Evolutionary conservation across 2,329 filamentous ascomycete species (phyloP), one percentile per base, ranked within the genome.

Genomic region (Gyromitra esculenta): DNA sequence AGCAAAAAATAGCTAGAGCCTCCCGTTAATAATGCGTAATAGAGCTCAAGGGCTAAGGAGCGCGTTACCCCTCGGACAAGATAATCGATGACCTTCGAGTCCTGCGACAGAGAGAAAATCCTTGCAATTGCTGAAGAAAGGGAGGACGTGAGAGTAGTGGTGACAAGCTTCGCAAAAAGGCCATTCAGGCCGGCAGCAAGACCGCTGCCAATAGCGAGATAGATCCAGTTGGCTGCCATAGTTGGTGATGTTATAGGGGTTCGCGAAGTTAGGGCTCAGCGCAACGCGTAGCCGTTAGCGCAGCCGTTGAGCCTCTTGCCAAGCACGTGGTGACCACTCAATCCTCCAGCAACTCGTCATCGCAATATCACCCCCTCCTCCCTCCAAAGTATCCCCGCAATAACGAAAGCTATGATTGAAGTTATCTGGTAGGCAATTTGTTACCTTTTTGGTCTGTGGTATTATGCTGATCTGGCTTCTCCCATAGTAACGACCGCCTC

Each of bases 101-200:
- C 83, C 6, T 84, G 83, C 11, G 82, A 82, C 6, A 88, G 80
- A 1, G 85, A 84, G 35, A 88, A 83, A 4, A 83, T 64, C 50
- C 83, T 81, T 1, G 86, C 85, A 70, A 88, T 82, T 1, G 82
- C 81, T 66, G 83, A 84, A 18, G 87, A 85, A 83, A 87, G 86
- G 9, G 84, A 85, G 13, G 86, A 85, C n/a, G 88, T 89, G 65
- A 89, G 84, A 77, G 86, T 84, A 0, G 87, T 89, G 3, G 88
- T 89, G 37, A 73, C 71, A 60, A 96, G 85, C 84, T 95, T 96
- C 0, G 92, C 92, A 85, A 95, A 94, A 4, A 92, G 90, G 75
- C 92, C 92, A 81, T 96, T 96, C 80, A 92, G 90, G 25, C 92
- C 91, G 41, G 92, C 92, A 81, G 91, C 94, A 68, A 88, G 89